Conservation (phyloP, 805 yeast species). For the Candida gorgasii region DNA sequence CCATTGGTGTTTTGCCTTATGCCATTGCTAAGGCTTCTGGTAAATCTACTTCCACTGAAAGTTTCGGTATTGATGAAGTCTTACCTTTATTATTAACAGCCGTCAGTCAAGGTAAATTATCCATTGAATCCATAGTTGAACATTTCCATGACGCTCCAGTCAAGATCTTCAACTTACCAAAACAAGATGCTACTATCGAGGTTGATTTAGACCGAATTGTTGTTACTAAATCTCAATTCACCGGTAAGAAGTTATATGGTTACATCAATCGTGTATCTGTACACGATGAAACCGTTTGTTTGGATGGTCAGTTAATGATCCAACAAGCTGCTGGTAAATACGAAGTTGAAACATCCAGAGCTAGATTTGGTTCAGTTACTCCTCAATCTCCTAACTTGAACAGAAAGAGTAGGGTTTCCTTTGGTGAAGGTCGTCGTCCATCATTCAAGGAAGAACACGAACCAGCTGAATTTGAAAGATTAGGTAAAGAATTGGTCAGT, state of each 20-base stretch:
- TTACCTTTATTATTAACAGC: constrained; percentile 82
- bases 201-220: constrained; percentile 70
- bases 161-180: constrained; percentile 78
- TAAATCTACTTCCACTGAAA: constrained; percentile 61
- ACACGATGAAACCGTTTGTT: constrained; percentile 74
- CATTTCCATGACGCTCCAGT: constrained; percentile 83
- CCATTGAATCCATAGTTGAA: constrained; percentile 67
- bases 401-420: constrained; percentile 38
- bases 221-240: constrained; percentile 33
- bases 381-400: constrained; percentile 44
- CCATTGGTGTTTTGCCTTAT: constrained; percentile 79
- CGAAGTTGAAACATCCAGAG: constrained; percentile 46
- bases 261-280: constrained; percentile 86
- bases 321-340: constrained; percentile 60
- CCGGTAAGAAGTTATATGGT: constrained; percentile 56
- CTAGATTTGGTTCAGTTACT: constrained; percentile 40
- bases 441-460: constrained; percentile 44
- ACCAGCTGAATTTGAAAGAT: constrained; percentile 43
- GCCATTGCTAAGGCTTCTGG: constrained; percentile 67
- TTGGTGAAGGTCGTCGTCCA: constrained; percentile 37
- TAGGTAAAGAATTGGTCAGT: constrained; percentile 69
- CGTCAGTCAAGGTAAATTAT: constrained; percentile 68
- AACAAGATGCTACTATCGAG: constrained; percentile 77
- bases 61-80: constrained; percentile 72
- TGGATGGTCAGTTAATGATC: constrained; percentile 76